Conservation (phyloP, 2,329 filamentous ascomycete genomes). For the Microascus cirrosus region DNA sequence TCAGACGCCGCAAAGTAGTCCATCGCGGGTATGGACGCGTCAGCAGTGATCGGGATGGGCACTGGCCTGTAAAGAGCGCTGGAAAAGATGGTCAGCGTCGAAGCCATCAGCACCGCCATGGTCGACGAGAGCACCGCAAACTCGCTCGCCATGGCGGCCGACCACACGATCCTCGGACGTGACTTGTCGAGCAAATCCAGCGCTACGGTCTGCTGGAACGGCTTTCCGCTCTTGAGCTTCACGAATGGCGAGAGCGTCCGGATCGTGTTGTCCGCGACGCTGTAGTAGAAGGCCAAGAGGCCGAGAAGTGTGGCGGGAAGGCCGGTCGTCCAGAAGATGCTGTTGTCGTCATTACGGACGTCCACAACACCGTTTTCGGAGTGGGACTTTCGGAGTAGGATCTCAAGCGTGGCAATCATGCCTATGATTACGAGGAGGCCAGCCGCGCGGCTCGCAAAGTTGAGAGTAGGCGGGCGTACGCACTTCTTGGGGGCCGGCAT, state of each 20-base stretch:
- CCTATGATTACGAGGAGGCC: constrained; percentile 15
- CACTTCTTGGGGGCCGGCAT: constrained; percentile 10
- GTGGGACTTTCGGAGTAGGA: constrained; percentile 18
- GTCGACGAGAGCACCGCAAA: constrained; percentile 16
- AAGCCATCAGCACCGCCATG: constrained; percentile 14
- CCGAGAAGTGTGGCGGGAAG: constrained; percentile 18
- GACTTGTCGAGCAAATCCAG: constrained; percentile 19
- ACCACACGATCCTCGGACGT: not conserved
- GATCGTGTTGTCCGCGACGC: constrained; percentile 17
- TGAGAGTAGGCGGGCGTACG: constrained; percentile 18
- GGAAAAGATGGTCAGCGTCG: constrained; percentile 18
- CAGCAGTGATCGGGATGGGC: constrained; percentile 12
- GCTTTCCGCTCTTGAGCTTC: constrained; percentile 14
- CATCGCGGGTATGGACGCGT: constrained; percentile 12
- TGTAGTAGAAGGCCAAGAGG: constrained; percentile 17
- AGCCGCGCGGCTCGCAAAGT: constrained; percentile 15
- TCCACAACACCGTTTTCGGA: constrained; percentile 17
- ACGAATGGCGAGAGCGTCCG: constrained; percentile 21
- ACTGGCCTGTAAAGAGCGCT: constrained; percentile 19
- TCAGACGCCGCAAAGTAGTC: constrained; percentile 16
- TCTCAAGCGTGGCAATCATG: constrained; percentile 21
- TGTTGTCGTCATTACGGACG: constrained; percentile 14
- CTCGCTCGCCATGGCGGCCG: constrained; percentile 12
- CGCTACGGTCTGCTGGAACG: constrained; percentile 17
- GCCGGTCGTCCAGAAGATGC: constrained; percentile 22